Conservation (phyloP, 2,329 filamentous ascomycete genomes). For the Nakataea oryzae region DNA sequence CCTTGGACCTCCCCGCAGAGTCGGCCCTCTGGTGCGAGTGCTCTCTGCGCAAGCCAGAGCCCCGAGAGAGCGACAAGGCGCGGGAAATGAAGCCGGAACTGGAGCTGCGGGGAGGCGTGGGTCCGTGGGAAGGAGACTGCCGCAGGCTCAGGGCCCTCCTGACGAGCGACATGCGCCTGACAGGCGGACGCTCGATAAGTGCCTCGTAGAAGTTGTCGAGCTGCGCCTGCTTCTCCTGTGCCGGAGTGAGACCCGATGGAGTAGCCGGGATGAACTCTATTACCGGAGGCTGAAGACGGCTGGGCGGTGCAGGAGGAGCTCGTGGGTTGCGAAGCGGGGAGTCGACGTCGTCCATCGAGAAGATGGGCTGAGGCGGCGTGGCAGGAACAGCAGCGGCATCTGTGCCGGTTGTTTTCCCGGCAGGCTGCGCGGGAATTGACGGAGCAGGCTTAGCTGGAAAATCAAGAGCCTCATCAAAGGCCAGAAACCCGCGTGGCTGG, state of each 20-base stretch:
- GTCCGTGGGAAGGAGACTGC: conserved; percentile 34
- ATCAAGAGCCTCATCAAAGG: conserved; percentile 9
- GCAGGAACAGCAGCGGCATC: conserved; percentile 26
- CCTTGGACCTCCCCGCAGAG: conserved; percentile 13
- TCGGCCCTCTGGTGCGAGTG: conserved; percentile 7
- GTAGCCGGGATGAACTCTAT: conserved; percentile 55
- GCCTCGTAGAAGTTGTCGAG: conserved; percentile 45
- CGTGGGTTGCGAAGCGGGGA: conserved; percentile 54
- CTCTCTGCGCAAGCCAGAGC: conserved; percentile 15
- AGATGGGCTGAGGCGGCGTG: conserved; percentile 41
- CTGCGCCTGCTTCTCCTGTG: conserved; percentile 37
- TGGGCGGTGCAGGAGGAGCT: conserved; percentile 42
- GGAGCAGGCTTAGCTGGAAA: conserved; percentile 12
- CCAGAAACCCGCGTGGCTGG: not conserved
- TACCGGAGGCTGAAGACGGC: conserved; percentile 15
- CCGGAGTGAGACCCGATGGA: conserved; percentile 47
- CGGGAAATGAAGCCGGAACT: conserved; percentile 29
- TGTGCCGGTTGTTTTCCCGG: conserved; percentile 25
- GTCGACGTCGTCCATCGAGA: conserved; percentile 43
- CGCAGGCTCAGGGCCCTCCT: conserved; percentile 41
- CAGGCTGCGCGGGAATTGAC: conserved; percentile 13
- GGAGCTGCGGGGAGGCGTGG: conserved; percentile 21
- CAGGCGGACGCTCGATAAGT: conserved; percentile 22
- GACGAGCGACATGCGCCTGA: conserved; percentile 34
- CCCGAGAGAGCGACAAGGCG: conserved; percentile 38